Conservation (phyloP, 495 filamentous ascomycete species). For the Podospora appendiculata region DNA sequence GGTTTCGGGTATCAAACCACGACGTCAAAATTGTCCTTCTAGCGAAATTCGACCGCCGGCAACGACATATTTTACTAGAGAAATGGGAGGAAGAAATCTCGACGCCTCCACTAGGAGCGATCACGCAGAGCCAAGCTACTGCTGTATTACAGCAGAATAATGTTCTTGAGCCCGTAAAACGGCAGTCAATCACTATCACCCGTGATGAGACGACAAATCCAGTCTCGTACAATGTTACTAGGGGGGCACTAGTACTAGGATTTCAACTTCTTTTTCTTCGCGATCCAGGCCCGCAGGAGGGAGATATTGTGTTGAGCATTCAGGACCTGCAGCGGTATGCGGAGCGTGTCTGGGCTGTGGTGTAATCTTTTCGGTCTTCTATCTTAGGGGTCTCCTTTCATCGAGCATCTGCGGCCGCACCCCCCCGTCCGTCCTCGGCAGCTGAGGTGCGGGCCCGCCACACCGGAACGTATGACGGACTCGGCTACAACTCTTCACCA, state of each 20-base stretch:
- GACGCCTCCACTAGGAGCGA: slow-evolving; percentile 1
- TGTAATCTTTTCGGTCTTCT: too few relatives aligned
- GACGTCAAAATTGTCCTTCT: not conserved
- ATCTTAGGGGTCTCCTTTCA: too few relatives aligned
- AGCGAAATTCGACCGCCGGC: not conserved
- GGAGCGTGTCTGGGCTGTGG: too few relatives aligned
- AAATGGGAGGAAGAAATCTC: slow-evolving; percentile 5
- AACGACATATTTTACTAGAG: slow-evolving; percentile 5
- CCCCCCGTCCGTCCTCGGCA: not conserved
- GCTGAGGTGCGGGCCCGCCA: too few relatives aligned
- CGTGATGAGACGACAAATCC: slow-evolving; percentile 7
- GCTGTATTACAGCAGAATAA: slow-evolving; percentile 4
- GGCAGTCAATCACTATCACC: slow-evolving; percentile 8
- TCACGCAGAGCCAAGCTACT: slow-evolving; percentile 1
- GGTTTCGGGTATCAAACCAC: not conserved
- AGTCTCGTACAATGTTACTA: slow-evolving; percentile 8
- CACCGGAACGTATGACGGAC: not conserved
- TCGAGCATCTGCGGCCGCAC: not conserved
- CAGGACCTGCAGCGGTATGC: slow-evolving; percentile 1
- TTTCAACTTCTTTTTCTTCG: slow-evolving; percentile 13
- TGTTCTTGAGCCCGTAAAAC: slow-evolving; percentile 1
- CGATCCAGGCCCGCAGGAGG: slow-evolving; percentile 3
- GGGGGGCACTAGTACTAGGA: slow-evolving; percentile 7
- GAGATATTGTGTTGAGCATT: too few relatives aligned
- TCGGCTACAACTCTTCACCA: not conserved